Evolutionary conservation across 2,329 filamentous ascomycete genomes (phyloP).

Genomic region (Alternaria gaisen): DNA sequence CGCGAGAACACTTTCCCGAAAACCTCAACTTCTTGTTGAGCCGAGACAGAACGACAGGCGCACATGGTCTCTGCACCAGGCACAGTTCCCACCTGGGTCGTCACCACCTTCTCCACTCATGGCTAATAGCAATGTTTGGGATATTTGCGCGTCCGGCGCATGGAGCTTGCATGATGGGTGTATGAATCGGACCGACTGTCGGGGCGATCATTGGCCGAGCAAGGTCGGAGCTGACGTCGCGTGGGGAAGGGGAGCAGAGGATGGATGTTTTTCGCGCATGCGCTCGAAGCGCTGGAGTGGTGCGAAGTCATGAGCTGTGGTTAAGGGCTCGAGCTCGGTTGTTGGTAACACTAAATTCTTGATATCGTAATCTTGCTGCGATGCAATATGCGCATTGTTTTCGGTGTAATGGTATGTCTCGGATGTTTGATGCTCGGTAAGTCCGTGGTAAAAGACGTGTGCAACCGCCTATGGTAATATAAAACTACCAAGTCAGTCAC

Average conservation of each 20-base stretch:
- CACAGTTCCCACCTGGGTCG: not conserved
- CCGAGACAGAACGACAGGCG: not conserved
- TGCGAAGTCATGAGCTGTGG: not conserved
- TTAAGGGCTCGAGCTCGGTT: not conserved
- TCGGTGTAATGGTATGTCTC: not conserved
- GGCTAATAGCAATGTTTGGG: not conserved
- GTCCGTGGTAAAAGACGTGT: not conserved
- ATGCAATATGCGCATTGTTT: not conserved
- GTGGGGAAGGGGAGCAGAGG: not conserved
- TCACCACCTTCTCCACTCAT: slow-evolving; percentile 1
- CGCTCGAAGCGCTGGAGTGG: not conserved
- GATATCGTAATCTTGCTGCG: not conserved
- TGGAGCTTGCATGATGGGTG: slow-evolving; percentile 1
- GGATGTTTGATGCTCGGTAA: not conserved
- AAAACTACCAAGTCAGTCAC: not conserved
- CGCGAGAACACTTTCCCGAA: not conserved
- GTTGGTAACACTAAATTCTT: not conserved
- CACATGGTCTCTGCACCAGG: not conserved
- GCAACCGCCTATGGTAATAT: not conserved
- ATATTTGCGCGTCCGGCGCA: not conserved
- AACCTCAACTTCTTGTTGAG: not conserved
- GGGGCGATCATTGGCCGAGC: not conserved
- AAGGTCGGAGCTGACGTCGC: not conserved
- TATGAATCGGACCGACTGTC: slow-evolving; percentile 2
- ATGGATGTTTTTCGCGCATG: not conserved